Evolutionary conservation across 345 rosid species (phyloP).

Genomic region (Gossypium raimondii): DNA sequence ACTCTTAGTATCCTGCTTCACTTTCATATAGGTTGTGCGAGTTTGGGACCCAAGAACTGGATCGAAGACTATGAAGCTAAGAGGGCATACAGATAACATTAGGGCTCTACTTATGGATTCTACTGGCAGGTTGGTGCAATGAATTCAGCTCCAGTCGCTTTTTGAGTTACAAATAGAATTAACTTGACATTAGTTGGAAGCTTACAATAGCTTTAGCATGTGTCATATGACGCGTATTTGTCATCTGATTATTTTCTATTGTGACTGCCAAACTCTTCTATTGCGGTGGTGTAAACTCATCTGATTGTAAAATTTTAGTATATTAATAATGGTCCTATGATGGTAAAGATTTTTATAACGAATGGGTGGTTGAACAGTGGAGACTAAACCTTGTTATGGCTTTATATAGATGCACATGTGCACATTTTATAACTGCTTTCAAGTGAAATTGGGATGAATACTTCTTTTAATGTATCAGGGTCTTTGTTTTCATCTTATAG

Average conservation of each 20-base stretch:
- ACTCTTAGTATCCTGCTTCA: constrained; percentile 15
- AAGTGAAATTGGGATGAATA: not conserved
- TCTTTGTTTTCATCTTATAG: not conserved
- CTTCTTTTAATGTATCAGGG: not conserved
- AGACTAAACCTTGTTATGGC: not conserved
- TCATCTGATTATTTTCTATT: not conserved
- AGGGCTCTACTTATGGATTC: constrained; percentile 89
- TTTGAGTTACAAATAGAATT: constrained; percentile 1
- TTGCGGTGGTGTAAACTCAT: not conserved
- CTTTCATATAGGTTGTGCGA: constrained; percentile 73
- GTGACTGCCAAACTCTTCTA: not conserved
- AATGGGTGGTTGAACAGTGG: not conserved
- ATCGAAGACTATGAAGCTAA: constrained; percentile 88
- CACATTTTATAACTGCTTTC: not conserved
- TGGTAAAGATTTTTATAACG: not conserved
- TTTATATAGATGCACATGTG: not conserved
- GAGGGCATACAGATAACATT: constrained; percentile 96
- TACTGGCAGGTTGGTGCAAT: constrained; percentile 73
- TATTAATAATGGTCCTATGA: not conserved
- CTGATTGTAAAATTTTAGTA: constrained; percentile 3
- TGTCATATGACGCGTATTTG: not conserved
- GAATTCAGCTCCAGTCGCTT: not conserved
- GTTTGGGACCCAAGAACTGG: constrained; percentile 99
- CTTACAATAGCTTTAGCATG: not conserved
- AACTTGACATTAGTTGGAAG: not conserved